A percentile compares a stretch with the other conserved stretches of the same genome.
Evolutionary conservation across 2,329 filamentous ascomycete genomes (phyloP).

Genomic region (Lomentospora prolificans): DNA sequence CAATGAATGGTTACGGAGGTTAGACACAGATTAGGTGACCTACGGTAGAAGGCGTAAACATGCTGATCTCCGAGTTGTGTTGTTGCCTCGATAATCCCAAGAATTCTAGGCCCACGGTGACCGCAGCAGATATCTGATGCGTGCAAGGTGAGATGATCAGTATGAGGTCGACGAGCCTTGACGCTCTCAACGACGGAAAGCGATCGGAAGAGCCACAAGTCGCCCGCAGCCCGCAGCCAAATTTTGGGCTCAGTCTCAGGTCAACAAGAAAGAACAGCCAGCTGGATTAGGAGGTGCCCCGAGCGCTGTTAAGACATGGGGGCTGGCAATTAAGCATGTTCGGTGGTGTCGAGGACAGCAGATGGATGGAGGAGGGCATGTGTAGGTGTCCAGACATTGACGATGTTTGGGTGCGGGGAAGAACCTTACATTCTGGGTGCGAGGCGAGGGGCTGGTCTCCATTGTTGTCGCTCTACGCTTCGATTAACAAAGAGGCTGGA

Average conservation of each 20-base stretch:
- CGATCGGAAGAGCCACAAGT: no score
- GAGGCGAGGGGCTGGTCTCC: background rate
- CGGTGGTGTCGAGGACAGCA: background rate
- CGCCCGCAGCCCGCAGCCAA: background rate
- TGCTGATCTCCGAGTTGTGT: no score
- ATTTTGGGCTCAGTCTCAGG: background rate
- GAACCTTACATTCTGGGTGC: background rate
- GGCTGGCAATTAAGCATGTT: background rate
- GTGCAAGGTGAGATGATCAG: no score
- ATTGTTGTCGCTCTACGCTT: background rate
- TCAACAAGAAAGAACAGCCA: background rate
- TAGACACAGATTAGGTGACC: background rate
- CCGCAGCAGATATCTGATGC: background rate
- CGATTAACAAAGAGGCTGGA: background rate
- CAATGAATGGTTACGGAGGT: background rate
- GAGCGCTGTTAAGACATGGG: constrained; percentile 2
- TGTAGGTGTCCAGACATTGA: background rate
- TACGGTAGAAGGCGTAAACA: background rate
- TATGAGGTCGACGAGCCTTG: no score
- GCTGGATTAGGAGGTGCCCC: background rate
- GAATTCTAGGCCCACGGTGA: no score
- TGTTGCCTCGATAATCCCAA: no score
- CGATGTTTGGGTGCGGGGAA: constrained; percentile 2
- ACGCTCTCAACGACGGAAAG: no score
- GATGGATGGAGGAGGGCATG: background rate